Percentiles rank a stretch among this genome's conserved stretches.
Conservation (phyloP, 2,329 filamentous ascomycete species). For the Myriosclerotinia curreyana region DNA sequence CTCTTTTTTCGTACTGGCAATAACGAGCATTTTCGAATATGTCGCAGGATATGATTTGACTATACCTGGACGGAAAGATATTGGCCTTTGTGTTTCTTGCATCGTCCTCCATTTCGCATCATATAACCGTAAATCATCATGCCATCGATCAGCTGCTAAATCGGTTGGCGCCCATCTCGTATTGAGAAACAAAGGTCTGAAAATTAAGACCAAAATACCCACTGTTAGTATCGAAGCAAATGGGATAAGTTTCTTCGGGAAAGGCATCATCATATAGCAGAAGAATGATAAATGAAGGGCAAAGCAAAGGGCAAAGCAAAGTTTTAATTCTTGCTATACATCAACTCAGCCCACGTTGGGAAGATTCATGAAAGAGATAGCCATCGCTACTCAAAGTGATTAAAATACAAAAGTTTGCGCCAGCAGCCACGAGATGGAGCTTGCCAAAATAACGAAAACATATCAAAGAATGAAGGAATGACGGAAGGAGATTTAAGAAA, state of each 20-base stretch:
- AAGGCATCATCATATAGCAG: background rate
- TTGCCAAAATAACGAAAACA: background rate
- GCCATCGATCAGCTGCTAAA: background rate
- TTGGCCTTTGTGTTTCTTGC: background rate
- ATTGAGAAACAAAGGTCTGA: background rate
- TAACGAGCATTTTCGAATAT: constrained; percentile 17
- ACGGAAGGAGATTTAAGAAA: background rate
- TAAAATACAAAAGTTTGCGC: background rate
- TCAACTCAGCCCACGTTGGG: background rate
- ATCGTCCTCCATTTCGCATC: background rate
- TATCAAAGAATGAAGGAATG: background rate
- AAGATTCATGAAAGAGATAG: background rate
- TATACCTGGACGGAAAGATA: background rate
- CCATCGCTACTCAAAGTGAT: background rate
- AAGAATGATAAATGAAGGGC: background rate
- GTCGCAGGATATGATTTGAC: background rate
- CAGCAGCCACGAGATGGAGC: background rate
- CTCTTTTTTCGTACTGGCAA: constrained; percentile 9
- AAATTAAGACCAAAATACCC: background rate
- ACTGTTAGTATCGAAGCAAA: constrained; percentile 3
- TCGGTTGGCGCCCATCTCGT: background rate
- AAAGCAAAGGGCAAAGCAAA: background rate
- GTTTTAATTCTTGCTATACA: background rate
- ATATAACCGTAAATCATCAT: background rate
- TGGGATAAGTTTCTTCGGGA: constrained; percentile 10